A percentile compares a stretch with the other conserved stretches of the same genome.
phyloP scores from a whole-genome alignment of 2,329 filamentous ascomycete genomes.

The Neofusicoccum cordaticola region DNA sequence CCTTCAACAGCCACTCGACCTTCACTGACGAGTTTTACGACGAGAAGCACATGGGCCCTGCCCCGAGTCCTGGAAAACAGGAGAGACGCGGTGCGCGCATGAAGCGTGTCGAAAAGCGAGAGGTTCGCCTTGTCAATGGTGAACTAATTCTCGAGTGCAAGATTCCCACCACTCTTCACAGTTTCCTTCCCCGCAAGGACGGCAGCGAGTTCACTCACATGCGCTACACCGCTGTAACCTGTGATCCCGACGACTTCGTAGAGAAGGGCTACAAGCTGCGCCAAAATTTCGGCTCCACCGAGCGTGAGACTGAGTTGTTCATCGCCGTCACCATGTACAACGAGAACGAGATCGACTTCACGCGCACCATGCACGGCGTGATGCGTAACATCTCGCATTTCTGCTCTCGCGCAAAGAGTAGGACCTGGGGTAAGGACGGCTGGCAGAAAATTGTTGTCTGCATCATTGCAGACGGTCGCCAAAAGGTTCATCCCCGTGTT shows the following conservation, averaged over 20 bases:
- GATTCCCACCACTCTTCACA: constrained; percentile 97
- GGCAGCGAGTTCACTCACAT: constrained; percentile 98
- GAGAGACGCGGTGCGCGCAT: constrained; percentile 81
- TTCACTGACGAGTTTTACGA: constrained; percentile 52
- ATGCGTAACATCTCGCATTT: constrained; percentile 99
- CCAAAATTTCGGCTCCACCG: constrained; percentile 80
- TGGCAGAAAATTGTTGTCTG: constrained; percentile 99
- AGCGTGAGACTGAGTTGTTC: constrained; percentile 89
- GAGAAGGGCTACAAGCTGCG: constrained; percentile 85
- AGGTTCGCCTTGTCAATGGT: constrained; percentile 94
- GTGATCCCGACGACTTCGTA: constrained; percentile 91
- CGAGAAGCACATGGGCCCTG: constrained; percentile 80
- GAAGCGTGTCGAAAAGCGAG: constrained; percentile 86
- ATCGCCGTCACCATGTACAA: constrained; percentile 99
- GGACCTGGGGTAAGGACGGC: constrained; percentile 93
- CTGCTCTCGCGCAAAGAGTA: constrained; percentile 84
- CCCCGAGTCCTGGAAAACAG: constrained; percentile 75
- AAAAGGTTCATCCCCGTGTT: constrained; percentile 89
- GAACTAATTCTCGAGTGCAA: constrained; percentile 98
- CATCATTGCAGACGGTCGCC: constrained; percentile 89
- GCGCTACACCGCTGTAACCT: constrained; percentile 98
- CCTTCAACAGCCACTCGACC: constrained; percentile 61
- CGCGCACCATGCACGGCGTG: constrained; percentile 95
- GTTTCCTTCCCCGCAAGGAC: constrained; percentile 87
- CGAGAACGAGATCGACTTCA: constrained; percentile 95